Conservation (phyloP, 306 rosid species). For the Corylus americana region DNA sequence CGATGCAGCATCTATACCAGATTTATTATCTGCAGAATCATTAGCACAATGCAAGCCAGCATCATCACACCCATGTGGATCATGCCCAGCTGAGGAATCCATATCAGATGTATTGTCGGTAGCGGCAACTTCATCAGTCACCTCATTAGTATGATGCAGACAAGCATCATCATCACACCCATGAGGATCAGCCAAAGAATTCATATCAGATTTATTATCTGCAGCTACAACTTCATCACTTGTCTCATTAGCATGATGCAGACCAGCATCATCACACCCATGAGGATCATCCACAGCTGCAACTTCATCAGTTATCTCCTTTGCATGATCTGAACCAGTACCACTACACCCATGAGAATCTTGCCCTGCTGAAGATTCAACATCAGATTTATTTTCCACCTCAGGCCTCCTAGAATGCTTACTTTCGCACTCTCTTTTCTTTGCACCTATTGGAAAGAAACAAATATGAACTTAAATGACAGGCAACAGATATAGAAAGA, state of each 20-base stretch:
- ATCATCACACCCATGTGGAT: neutral
- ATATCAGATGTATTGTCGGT: constrained; percentile 1
- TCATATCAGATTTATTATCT: neutral
- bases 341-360: constrained; percentile 31
- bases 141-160: constrained; percentile 14
- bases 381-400: constrained; percentile 33
- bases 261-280: too few species aligned
- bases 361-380: constrained; percentile 37
- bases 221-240: neutral
- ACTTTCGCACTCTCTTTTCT: constrained; percentile 40
- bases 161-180: constrained; percentile 30
- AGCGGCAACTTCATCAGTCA: constrained; percentile 28
- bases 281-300: constrained; percentile 14
- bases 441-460: constrained; percentile 41
- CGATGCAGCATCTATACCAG: constrained; percentile 27
- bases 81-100: constrained; percentile 15
- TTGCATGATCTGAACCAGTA: constrained; percentile 10
- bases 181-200: constrained; percentile 33
- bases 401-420: constrained; percentile 33
- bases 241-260: neutral
- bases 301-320: constrained; percentile 26
- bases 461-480: constrained; percentile 25
- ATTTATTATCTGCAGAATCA: neutral
- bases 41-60: neutral
- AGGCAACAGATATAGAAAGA: constrained; percentile 9